Percentiles rank a stretch among this genome's conserved stretches.
These are phyloP conservation scores for Boletellus emodensis DNA, from an alignment of 768 basidiomycete species.

Conservation along the genomic window DNA sequence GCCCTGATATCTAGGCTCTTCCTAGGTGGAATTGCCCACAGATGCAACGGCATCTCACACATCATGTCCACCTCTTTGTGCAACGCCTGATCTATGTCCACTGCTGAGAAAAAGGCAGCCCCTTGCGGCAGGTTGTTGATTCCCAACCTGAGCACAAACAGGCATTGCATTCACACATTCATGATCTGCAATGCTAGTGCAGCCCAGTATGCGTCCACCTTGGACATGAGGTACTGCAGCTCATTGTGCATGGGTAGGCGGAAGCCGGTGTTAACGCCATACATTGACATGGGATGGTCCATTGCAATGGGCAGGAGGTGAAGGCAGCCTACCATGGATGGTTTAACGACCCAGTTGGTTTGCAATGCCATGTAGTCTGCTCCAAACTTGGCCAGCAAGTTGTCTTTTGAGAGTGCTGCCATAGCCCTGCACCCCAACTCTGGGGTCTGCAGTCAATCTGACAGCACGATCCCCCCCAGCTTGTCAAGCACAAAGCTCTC, in stretches of 20 bases:
- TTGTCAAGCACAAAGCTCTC: conserved; percentile 98
- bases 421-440: conserved; percentile 96
- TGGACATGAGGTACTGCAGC: conserved; percentile 86
- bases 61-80: conserved; percentile 97
- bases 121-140: conserved; percentile 96
- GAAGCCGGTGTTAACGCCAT: conserved; percentile 85
- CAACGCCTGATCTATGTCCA: conserved; percentile 87
- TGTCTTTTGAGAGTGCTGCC: conserved; percentile 84
- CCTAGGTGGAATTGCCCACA: conserved; percentile 76
- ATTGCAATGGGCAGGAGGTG: conserved; percentile 95
- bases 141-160: conserved; percentile 88
- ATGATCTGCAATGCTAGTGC: conserved; percentile 92
- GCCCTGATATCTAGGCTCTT: conserved; percentile 72
- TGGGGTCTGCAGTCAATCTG: conserved; percentile 83
- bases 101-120: conserved; percentile 95
- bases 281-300: conserved; percentile 78
- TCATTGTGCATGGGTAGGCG: conserved; percentile 98
- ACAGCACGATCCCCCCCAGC: conserved; percentile 89
- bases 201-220: conserved; percentile 85
- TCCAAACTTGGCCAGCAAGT: conserved; percentile 77
- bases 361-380: conserved; percentile 91
- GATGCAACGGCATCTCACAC: conserved; percentile 92
- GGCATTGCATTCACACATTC: conserved; percentile 89
- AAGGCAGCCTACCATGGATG: conserved; percentile 96
- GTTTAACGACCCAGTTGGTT: conserved; percentile 99